These are phyloP conservation scores for Westerdykella aurantiaca DNA, from an alignment of 2,329 filamentous ascomycete genomes.

Conservation along the genomic window DNA sequence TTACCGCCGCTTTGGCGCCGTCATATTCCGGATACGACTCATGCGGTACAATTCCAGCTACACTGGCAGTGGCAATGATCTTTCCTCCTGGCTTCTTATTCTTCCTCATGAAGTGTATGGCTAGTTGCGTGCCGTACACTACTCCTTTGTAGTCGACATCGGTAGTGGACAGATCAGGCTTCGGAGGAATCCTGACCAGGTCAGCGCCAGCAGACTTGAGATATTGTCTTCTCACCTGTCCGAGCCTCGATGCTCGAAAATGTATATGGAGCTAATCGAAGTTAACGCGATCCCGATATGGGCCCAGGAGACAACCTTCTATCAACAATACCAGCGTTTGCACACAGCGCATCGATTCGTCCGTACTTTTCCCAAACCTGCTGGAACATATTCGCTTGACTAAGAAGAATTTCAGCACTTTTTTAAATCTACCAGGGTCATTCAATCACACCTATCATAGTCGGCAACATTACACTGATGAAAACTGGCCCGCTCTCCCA, in stretches of 20 bases:
- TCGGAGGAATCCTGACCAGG: conserved; percentile 36
- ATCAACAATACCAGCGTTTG: conserved; percentile 50
- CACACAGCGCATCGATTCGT: conserved; percentile 46
- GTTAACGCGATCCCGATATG: not conserved
- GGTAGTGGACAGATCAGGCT: conserved; percentile 43
- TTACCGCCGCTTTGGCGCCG: conserved; percentile 47
- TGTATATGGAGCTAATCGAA: conserved; percentile 40
- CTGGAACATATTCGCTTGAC: conserved; percentile 44
- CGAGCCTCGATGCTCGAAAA: conserved; percentile 32
- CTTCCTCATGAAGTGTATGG: conserved; percentile 51
- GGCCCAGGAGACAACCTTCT: conserved; percentile 10
- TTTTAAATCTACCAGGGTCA: not conserved
- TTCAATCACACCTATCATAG: conserved; percentile 15
- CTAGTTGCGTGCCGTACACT: conserved; percentile 46
- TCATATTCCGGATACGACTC: conserved; percentile 46
- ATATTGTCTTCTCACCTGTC: conserved; percentile 12
- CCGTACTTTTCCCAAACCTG: conserved; percentile 42
- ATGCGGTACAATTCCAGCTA: conserved; percentile 43
- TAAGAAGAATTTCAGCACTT: conserved; percentile 11
- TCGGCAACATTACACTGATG: conserved; percentile 22
- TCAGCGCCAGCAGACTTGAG: not conserved
- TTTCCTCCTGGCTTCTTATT: conserved; percentile 42
- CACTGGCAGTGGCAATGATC: conserved; percentile 43
- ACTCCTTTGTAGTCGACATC: conserved; percentile 51
- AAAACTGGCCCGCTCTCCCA: conserved; percentile 21